Conservation (phyloP, 352 stramenopile species). For the Phytopythium vexans region DNA sequence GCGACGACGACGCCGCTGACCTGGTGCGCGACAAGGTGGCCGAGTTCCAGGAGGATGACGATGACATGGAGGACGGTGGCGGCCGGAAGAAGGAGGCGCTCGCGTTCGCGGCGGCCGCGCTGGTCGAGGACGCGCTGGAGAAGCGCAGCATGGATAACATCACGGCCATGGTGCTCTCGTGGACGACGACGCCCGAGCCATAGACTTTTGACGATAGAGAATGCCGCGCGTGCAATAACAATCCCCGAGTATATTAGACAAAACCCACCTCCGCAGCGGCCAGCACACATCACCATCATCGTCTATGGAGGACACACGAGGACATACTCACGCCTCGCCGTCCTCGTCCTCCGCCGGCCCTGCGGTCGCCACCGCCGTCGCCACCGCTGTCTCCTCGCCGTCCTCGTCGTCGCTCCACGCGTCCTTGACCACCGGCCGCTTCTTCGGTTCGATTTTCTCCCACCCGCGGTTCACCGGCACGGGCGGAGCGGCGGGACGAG, state of each 20-base stretch:
- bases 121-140: constrained; percentile 62
- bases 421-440: constrained; percentile 43
- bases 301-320: background rate
- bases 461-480: constrained; percentile 54
- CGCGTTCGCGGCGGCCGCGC: constrained; percentile 51
- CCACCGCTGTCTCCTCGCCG: constrained; percentile 9
- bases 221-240: too few species aligned
- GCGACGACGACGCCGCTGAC: constrained; percentile 58
- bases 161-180: constrained; percentile 73
- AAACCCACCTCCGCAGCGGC: background rate
- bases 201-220: too few species aligned
- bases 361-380: background rate
- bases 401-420: constrained; percentile 81
- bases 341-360: background rate
- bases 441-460: constrained; percentile 61
- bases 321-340: background rate
- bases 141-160: constrained; percentile 85
- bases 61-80: background rate
- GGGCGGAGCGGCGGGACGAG: constrained; percentile 14
- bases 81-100: constrained; percentile 40
- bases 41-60: constrained; percentile 31
- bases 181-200: constrained; percentile 17
- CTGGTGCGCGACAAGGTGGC: constrained; percentile 54
- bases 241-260: constrained; percentile 6
- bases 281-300: background rate